Evolutionary conservation across 2,329 filamentous ascomycete genomes (phyloP).

Genomic region (Aspergillus terreus): DNA sequence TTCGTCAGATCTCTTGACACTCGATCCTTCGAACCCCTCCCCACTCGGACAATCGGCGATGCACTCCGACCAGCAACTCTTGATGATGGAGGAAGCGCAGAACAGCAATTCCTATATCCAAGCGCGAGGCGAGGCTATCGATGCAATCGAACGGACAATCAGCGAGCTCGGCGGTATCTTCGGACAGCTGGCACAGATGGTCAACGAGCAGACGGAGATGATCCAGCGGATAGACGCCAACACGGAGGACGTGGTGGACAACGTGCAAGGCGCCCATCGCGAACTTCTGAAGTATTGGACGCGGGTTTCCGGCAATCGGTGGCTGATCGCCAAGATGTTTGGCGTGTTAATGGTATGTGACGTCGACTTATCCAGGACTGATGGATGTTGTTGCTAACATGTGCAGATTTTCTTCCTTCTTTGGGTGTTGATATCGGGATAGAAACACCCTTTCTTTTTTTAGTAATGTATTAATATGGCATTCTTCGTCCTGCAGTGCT

Average conservation of each 20-base stretch:
- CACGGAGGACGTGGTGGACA: slow-evolving; percentile 96
- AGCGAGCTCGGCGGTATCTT: slow-evolving; percentile 89
- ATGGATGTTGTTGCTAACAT: slow-evolving; percentile 3
- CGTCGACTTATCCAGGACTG: background rate
- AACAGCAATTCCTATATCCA: slow-evolving; percentile 85
- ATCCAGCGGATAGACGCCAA: slow-evolving; percentile 97
- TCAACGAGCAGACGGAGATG: slow-evolving; percentile 95
- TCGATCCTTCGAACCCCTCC: slow-evolving; percentile 64
- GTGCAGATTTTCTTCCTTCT: slow-evolving; percentile 71
- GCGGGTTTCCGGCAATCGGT: slow-evolving; percentile 87
- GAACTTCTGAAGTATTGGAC: slow-evolving; percentile 97
- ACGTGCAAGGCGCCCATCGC: slow-evolving; percentile 92
- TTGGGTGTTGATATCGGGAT: slow-evolving; percentile 61
- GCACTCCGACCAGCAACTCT: slow-evolving; percentile 77
- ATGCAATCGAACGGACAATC: slow-evolving; percentile 94
- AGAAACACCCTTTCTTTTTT: slow-evolving; percentile 16
- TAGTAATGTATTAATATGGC: slow-evolving; percentile 33
- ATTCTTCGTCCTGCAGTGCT: slow-evolving; percentile 11
- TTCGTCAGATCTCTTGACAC: slow-evolving; percentile 68
- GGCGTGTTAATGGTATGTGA: slow-evolving; percentile 72
- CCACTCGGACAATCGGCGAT: slow-evolving; percentile 45
- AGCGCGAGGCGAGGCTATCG: slow-evolving; percentile 90
- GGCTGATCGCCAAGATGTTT: slow-evolving; percentile 81
- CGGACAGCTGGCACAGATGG: slow-evolving; percentile 92
- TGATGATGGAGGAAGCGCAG: slow-evolving; percentile 91